Evolutionary conservation across 2,329 filamentous ascomycete genomes (phyloP).

Genomic region (Claviceps sp.): DNA sequence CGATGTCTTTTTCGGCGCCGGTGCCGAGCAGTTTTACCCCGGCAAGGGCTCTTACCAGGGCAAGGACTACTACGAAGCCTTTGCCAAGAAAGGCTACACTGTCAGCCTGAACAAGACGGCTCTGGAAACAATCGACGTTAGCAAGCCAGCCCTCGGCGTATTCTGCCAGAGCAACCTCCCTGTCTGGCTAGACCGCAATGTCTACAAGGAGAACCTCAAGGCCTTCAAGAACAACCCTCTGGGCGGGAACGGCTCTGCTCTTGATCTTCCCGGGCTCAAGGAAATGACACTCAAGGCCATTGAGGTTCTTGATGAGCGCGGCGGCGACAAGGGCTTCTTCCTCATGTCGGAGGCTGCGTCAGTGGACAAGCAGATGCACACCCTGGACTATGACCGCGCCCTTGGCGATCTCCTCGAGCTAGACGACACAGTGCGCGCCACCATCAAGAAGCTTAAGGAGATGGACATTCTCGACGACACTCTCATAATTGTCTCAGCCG

Average conservation of each 20-base stretch:
- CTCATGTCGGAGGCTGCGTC: conserved; percentile 78
- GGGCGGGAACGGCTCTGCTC: conserved; percentile 48
- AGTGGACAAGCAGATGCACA: conserved; percentile 85
- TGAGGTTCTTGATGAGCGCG: conserved; percentile 57
- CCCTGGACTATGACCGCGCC: conserved; percentile 72
- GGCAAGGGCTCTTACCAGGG: conserved; percentile 51
- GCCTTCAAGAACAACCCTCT: conserved; percentile 54
- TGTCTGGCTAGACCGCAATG: conserved; percentile 76
- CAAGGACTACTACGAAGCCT: conserved; percentile 69
- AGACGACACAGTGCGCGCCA: conserved; percentile 69
- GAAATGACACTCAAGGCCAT: conserved; percentile 84
- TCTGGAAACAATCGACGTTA: conserved; percentile 42
- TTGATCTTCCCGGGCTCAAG: conserved; percentile 70
- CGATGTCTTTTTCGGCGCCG: conserved; percentile 72
- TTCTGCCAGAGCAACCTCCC: conserved; percentile 65
- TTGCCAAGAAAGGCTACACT: conserved; percentile 58
- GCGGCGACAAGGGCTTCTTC: conserved; percentile 64
- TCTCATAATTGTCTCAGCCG: conserved; percentile 68
- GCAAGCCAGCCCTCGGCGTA: conserved; percentile 57
- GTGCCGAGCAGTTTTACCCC: conserved; percentile 67
- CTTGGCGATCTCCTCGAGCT: conserved; percentile 76
- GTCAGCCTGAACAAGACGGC: conserved; percentile 63
- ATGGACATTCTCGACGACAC: conserved; percentile 60
- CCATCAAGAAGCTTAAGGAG: conserved; percentile 53
- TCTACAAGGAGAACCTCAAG: conserved; percentile 59